These are phyloP conservation scores for Leccinum ponderosum DNA, from an alignment of 1,284 basidiomycete genomes.

Conservation along the genomic window DNA sequence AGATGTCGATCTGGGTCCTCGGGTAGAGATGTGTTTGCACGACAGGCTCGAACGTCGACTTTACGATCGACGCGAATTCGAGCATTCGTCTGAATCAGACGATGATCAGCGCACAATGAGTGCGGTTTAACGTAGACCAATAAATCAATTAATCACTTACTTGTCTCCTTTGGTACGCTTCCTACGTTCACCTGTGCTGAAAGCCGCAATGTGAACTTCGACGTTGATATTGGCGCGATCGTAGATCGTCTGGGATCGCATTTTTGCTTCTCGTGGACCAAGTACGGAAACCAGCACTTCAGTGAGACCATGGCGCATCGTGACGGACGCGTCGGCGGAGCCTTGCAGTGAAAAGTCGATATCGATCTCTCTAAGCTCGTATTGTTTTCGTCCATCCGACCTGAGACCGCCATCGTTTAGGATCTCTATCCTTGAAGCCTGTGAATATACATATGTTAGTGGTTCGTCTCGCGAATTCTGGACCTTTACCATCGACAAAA, in stretches of 20 bases:
- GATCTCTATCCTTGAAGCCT: constrained; percentile 84
- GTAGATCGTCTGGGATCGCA: constrained; percentile 73
- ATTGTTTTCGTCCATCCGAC: constrained; percentile 88
- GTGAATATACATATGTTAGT: constrained; percentile 1
- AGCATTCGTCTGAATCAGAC: constrained; percentile 68
- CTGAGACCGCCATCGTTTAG: constrained; percentile 88
- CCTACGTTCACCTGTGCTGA: constrained; percentile 81
- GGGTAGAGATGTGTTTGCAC: constrained; percentile 91
- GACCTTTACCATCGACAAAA: constrained; percentile 15
- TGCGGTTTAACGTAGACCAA: background rate
- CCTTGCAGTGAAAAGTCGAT: constrained; percentile 81
- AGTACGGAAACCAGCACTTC: constrained; percentile 86
- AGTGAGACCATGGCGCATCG: constrained; percentile 88
- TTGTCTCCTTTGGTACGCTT: constrained; percentile 84
- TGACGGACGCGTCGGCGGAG: constrained; percentile 82
- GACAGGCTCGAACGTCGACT: constrained; percentile 95
- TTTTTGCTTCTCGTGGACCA: constrained; percentile 88
- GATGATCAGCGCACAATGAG: constrained; percentile 6
- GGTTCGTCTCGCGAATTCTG: background rate
- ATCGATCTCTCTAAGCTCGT: constrained; percentile 83
- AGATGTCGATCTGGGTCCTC: constrained; percentile 91
- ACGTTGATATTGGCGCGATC: constrained; percentile 87
- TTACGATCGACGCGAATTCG: constrained; percentile 85
- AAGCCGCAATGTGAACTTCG: constrained; percentile 82
- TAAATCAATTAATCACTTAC: constrained; percentile 48